phyloP scores from a whole-genome alignment of 345 rosid genomes.

The Eucalyptus coolabah region DNA sequence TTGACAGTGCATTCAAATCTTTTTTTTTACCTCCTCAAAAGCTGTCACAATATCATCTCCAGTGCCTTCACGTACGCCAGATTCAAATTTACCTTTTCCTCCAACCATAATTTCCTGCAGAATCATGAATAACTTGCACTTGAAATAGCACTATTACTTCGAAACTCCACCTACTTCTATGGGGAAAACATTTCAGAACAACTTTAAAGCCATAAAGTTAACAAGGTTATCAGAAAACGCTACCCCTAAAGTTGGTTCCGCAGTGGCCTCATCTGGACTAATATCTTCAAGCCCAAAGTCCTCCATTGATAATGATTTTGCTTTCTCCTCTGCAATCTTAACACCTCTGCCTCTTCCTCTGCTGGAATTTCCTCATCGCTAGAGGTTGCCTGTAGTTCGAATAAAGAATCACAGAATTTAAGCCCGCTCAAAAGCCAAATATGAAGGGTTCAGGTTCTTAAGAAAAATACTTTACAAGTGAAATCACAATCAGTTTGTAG shows the following conservation, averaged over 20 bases:
- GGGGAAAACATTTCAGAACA: not conserved
- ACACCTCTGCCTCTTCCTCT: too few relatives aligned
- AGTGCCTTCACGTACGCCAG: conserved; percentile 4
- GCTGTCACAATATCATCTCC: conserved; percentile 10
- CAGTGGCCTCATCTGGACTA: conserved; percentile 33
- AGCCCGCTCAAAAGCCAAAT: too few relatives aligned
- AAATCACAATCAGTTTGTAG: too few relatives aligned
- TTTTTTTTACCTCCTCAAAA: conserved; percentile 43
- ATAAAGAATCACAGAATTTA: too few relatives aligned
- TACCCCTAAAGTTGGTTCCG: conserved; percentile 71
- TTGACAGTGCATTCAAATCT: conserved; percentile 63
- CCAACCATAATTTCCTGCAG: conserved; percentile 42
- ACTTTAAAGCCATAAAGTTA: not conserved
- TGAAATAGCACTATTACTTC: not conserved
- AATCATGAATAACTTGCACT: not conserved
- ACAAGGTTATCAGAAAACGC: not conserved
- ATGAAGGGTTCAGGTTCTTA: too few relatives aligned
- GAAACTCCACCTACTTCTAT: not conserved
- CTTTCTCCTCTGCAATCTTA: too few relatives aligned
- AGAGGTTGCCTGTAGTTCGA: too few relatives aligned
- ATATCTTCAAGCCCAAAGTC: conserved; percentile 9
- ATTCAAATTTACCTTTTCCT: conserved; percentile 12
- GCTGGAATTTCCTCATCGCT: too few relatives aligned
- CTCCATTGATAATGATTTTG: too few relatives aligned
- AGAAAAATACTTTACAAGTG: too few relatives aligned